Evolutionary conservation across 1,284 basidiomycete species (phyloP), one percentile per base, ranked within the genome.

Genomic region (Puccinia novopanici): DNA sequence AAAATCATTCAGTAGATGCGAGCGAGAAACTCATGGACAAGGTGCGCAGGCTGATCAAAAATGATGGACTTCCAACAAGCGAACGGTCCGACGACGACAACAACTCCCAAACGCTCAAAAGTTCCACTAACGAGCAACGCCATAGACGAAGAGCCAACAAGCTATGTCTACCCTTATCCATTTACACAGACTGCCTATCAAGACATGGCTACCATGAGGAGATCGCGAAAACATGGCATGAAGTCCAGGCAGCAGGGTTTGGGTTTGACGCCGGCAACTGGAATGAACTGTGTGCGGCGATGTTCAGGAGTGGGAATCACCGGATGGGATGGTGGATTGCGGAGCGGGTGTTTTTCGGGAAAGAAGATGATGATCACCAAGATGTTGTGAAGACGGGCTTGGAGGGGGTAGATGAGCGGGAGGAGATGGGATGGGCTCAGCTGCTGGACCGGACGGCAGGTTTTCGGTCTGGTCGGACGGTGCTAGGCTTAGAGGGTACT

Each of bases 221-320:
- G 79, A 89, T 97, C 55, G 89, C 91, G 24, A 84, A 86, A 15
- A 87, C 89, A 0, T 98, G 96, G 95, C 86, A 88, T 22, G 85
- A 87, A 42, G 89, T 93, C 68, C 89, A 90, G 82, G 82, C 86
- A 8, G 86, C 88, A n/a, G 93, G 93, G 0, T 92, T 96, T 83
- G 88, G 88, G 3, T 94, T 95, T 84, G 94, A 98, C 85, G 89
- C 92, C 15, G 91, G 92, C 83, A 98, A 98, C 86, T 99, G 94
- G 92, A 98, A 98, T 85, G 91, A 93, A 84, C 88, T 96, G 34
- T 89, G 89, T 34, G 87, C 91, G 3, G 92, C 91, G 17, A 89
- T 96, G 48, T 88, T 94, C 42, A 90, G 91, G 48, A 92, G 65
- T 59, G 76, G 67, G 40, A 79, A 79, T 61, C 52, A 57, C 50